These are phyloP conservation scores for Dioszegia crocea DNA, from an alignment of 768 basidiomycete species.

Conservation along the genomic window DNA sequence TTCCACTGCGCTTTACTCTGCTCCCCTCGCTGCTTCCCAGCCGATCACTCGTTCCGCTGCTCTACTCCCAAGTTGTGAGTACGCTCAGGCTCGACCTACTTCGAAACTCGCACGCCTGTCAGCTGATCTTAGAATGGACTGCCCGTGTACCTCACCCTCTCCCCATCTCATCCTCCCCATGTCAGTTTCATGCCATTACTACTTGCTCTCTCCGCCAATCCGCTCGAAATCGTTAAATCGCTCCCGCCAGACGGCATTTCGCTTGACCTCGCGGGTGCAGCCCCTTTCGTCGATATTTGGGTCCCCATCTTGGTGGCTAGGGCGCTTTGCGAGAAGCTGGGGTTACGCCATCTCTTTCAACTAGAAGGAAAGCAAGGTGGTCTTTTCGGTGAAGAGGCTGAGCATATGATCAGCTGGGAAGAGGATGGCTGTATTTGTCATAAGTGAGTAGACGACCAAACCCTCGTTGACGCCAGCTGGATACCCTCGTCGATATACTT, in stretches of 20 bases:
- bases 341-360: slow-evolving; percentile 20
- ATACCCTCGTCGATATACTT: slow-evolving; percentile 15
- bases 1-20: slow-evolving; percentile 12
- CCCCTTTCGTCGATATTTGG: slow-evolving; percentile 33
- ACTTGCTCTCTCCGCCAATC: slow-evolving; percentile 19
- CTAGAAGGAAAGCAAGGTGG: slow-evolving; percentile 7
- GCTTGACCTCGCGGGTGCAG: slow-evolving; percentile 20
- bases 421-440: slow-evolving; percentile 23
- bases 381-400: slow-evolving; percentile 13
- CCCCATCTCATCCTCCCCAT: slow-evolving; percentile 23
- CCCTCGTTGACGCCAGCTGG: slow-evolving; percentile 18
- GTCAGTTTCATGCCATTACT: slow-evolving; percentile 27
- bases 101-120: too few species aligned
- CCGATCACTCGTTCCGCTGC: slow-evolving; percentile 8
- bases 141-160: slow-evolving; percentile 29
- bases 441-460: slow-evolving; percentile 16
- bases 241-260: slow-evolving; percentile 8
- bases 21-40: slow-evolving; percentile 8
- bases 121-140: slow-evolving; percentile 22
- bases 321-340: slow-evolving; percentile 8
- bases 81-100: background rate
- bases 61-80: slow-evolving; percentile 16
- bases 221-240: slow-evolving; percentile 13
- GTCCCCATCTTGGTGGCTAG: slow-evolving; percentile 11
- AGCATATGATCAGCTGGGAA: slow-evolving; percentile 30